phyloP scores from a whole-genome alignment of 345 rosid genomes.

The Conringia planisiliqua region DNA sequence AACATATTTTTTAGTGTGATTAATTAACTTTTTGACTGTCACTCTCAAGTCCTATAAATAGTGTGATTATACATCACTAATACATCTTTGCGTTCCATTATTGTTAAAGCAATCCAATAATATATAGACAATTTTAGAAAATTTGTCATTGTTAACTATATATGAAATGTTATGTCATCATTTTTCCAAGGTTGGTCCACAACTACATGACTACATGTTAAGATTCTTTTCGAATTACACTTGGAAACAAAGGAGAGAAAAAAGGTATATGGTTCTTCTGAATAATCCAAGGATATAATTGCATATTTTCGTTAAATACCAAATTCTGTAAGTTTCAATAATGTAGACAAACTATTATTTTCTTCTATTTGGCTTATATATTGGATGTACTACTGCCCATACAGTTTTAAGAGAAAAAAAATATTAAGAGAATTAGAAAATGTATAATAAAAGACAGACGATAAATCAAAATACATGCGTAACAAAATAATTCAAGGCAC shows the following conservation, averaged over 20 bases:
- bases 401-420: neutral
- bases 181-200: slow-evolving; percentile 37
- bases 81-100: slow-evolving; percentile 17
- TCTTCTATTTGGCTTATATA: slow-evolving; percentile 36
- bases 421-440: neutral
- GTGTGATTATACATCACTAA: slow-evolving; percentile 28
- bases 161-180: slow-evolving; percentile 30
- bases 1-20: neutral
- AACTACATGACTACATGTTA: slow-evolving; percentile 28
- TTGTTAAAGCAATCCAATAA: slow-evolving; percentile 30
- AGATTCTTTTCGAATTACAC: slow-evolving; percentile 36
- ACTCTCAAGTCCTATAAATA: slow-evolving; percentile 25
- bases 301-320: slow-evolving; percentile 28
- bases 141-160: slow-evolving; percentile 25
- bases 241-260: slow-evolving; percentile 25
- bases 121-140: slow-evolving; percentile 21
- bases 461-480: slow-evolving; percentile 10
- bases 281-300: slow-evolving; percentile 36
- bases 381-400: slow-evolving; percentile 25
- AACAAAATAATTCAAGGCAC: neutral
- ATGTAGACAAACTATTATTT: slow-evolving; percentile 28
- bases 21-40: slow-evolving; percentile 10
- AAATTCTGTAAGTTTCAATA: slow-evolving; percentile 29
- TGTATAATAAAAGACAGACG: neutral
- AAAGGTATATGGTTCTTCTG: slow-evolving; percentile 33